Base-by-base conservation (phyloP, 768 basidiomycete genomes). In the Leccinum variicolor region DNA sequence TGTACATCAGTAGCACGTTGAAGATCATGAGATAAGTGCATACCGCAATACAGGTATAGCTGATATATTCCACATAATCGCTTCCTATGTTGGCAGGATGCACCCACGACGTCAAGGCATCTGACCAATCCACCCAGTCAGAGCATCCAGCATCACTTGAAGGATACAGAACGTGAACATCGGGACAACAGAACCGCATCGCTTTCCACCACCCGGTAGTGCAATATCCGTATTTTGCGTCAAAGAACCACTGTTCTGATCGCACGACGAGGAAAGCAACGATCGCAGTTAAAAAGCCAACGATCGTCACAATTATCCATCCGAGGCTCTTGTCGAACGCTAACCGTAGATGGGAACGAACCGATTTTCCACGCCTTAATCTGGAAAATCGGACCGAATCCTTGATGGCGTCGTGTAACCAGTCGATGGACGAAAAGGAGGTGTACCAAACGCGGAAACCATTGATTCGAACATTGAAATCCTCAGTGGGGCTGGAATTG, bases 341-440 rank as follows among this genome's bases (percentile, higher is more conserved):
- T 28, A 89, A 82, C 21, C 80, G 80, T 29, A 89, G 60, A 36
- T 79, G 82, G 1, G 90, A 86, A 19, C 89, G 83, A 33, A 86
- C 17, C 1, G 94, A 91, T 64, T 83, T 86, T 56, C 85, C 82
- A 50, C 76, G 81, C 59, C 92, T 79, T 17, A 96, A 78, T 51
- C 83, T 81, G 33, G 87, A 82, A 62, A 89, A 87, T 28, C 94
- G 89, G 8, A 83, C 82, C 0, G 93, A 92, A 68, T 96, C 93
- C 72, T 97, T 95, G 77, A 98, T 92, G 41, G 92, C 83, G 75
- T 98, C 96, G 66, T 98, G 96, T 54, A 98, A 77, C 96, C 95
- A 98, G 73, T 98, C 94, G 56, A 96, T 89, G 19, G 90, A 93
- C 0, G 91, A 86, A 75, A 87, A 96, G 3, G 90, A 91, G 11